These are phyloP conservation scores for Aureobasidium sp. DNA, from an alignment of 2,329 filamentous ascomycete species.

Conservation along the genomic window DNA sequence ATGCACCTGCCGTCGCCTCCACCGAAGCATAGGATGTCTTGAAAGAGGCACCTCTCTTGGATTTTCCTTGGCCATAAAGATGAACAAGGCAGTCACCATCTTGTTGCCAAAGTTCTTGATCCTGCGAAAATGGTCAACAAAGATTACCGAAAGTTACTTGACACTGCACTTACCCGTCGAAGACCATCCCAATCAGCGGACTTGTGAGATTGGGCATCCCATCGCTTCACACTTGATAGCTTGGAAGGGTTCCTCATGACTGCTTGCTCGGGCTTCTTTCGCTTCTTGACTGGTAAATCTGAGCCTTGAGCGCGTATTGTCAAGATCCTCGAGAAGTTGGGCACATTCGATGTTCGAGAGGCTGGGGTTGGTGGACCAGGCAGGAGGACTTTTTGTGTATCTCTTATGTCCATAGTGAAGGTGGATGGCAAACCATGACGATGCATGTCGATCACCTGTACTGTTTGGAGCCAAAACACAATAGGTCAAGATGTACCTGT, in stretches of 20 bases:
- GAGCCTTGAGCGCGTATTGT: not conserved
- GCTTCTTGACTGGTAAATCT: not conserved
- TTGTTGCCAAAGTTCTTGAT: slow-evolving; percentile 62
- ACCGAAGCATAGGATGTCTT: slow-evolving; percentile 55
- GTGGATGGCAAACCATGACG: not conserved
- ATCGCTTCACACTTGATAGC: slow-evolving; percentile 8
- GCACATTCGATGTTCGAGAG: not conserved
- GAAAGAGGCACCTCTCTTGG: slow-evolving; percentile 60
- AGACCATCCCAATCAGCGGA: slow-evolving; percentile 19
- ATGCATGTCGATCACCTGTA: slow-evolving; percentile 6
- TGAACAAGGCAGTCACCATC: slow-evolving; percentile 64
- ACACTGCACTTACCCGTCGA: slow-evolving; percentile 16
- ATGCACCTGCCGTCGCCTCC: slow-evolving; percentile 50
- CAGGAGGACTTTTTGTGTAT: slow-evolving; percentile 8
- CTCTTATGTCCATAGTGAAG: not conserved
- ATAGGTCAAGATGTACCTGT: slow-evolving; percentile 9
- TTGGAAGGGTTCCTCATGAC: slow-evolving; percentile 3
- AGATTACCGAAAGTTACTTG: too few species aligned
- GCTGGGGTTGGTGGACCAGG: not conserved
- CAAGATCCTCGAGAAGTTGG: slow-evolving; percentile 16
- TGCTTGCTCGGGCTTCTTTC: not conserved
- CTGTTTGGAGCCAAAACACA: not conserved
- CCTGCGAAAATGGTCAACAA: slow-evolving; percentile 40
- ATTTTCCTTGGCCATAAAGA: slow-evolving; percentile 59
- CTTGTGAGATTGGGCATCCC: slow-evolving; percentile 15